phyloP scores from a whole-genome alignment of 768 basidiomycete species.

The Naganishia vaughanmartiniae region DNA sequence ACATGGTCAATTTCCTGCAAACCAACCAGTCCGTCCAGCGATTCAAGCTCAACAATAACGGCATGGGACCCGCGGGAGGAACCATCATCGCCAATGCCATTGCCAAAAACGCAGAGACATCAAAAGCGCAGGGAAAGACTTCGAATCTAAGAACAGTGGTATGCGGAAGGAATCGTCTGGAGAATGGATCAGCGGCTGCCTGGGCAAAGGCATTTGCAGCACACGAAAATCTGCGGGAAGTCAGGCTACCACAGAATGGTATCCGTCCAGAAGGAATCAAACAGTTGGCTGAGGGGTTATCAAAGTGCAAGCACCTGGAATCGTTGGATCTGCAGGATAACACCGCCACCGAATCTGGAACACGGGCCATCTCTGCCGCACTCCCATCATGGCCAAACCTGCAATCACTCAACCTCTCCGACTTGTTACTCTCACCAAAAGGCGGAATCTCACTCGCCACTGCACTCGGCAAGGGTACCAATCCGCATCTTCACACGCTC shows the following conservation, averaged over 20 bases:
- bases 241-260: slow-evolving; percentile 96
- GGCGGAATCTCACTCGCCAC: slow-evolving; percentile 69
- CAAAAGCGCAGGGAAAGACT: slow-evolving; percentile 60
- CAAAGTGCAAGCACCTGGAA: slow-evolving; percentile 64
- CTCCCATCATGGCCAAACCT: slow-evolving; percentile 70
- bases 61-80: slow-evolving; percentile 87
- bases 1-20: slow-evolving; percentile 84
- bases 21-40: slow-evolving; percentile 76
- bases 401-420: slow-evolving; percentile 79
- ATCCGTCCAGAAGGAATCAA: slow-evolving; percentile 88
- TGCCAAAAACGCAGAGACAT: slow-evolving; percentile 67
- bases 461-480: slow-evolving; percentile 66
- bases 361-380: slow-evolving; percentile 63
- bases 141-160: slow-evolving; percentile 76
- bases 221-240: slow-evolving; percentile 71
- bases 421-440: slow-evolving; percentile 80
- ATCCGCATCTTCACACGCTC: slow-evolving; percentile 69
- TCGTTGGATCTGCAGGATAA: slow-evolving; percentile 87
- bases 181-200: slow-evolving; percentile 75
- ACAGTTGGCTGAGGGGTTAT: slow-evolving; percentile 71
- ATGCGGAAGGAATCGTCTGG: slow-evolving; percentile 93
- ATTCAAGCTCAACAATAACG: slow-evolving; percentile 93
- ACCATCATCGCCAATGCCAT: slow-evolving; percentile 79
- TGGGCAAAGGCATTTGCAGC: slow-evolving; percentile 88
- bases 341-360: slow-evolving; percentile 53